Base-by-base conservation (phyloP, 2,329 filamentous ascomycete species). In the Plenodomus biglobosus region DNA sequence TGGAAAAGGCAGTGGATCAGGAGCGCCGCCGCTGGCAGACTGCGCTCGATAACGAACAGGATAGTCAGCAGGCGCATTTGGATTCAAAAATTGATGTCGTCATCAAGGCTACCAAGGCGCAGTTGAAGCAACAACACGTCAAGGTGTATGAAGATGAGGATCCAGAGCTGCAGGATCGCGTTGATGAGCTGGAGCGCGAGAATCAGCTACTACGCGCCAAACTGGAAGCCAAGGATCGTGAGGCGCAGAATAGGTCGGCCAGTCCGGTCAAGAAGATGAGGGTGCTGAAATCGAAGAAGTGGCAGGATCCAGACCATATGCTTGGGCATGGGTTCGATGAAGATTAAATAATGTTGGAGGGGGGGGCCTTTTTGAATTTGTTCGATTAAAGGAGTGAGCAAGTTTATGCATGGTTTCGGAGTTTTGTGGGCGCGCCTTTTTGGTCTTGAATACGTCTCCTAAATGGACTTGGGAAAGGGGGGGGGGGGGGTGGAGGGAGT, bases 71-170 rank as follows among this genome's bases (percentile, higher is more conserved):
- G 52, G 88, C 89, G 67, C 90, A 95, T 71, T 82, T 94, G 66
- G 92, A 97, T 69, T 84, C 84, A 57, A 99, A 99, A 74, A 80
- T 95, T 7, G 92, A 90, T 50, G 80, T 90, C 18, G 74, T 88
- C 27, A 80, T 84, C 46, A 76, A 81, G 43, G 80, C 80, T 79
- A 60, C 73, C 71, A 54, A 76, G 44, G 67, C 67, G 8, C 64
- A 69, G 53, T 63, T 67, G 62, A 58, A 50, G 37, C 53, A 59
- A 71, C 70, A 76, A 71, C 70, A 76, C 69, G 58, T 73, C 35
- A 65, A 70, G 39, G 64, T 77, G 7, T 74, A 71, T 42, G 76
- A 77, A 51, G 75, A 78, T 48, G 61, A 58, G 1, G 69, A 71
- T 24, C 64, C 62, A n/a, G 64, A 61, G 48, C 53, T 79, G 36